Conservation (phyloP, 2,329 filamentous ascomycete species). For the Botryotinia globosa region DNA sequence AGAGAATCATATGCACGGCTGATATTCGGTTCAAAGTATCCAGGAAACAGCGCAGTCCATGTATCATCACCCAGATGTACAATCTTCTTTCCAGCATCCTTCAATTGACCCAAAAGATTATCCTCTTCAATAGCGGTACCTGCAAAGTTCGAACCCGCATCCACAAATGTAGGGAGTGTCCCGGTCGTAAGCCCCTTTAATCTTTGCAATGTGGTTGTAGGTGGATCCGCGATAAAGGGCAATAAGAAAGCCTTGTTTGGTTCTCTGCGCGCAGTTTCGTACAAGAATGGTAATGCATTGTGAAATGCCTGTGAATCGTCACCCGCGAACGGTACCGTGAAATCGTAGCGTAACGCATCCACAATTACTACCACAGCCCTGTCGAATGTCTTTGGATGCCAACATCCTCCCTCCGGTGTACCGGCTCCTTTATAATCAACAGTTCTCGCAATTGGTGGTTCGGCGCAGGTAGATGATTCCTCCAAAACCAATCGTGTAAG, state of each 20-base stretch:
- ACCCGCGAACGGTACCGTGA: constrained; percentile 71
- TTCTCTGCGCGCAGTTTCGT: constrained; percentile 72
- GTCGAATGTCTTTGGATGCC: constrained; percentile 92
- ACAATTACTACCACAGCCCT: constrained; percentile 88
- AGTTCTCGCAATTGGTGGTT: constrained; percentile 59
- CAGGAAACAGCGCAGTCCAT: constrained; percentile 90
- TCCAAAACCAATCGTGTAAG: constrained; percentile 80
- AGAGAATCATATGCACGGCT: constrained; percentile 93
- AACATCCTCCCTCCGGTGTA: constrained; percentile 70
- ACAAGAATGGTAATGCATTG: constrained; percentile 80
- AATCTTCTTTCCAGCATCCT: constrained; percentile 67
- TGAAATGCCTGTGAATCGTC: constrained; percentile 62
- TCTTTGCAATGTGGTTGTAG: constrained; percentile 87
- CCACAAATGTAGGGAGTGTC: constrained; percentile 90
- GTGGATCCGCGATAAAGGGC: constrained; percentile 95
- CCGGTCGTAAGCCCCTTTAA: constrained; percentile 94
- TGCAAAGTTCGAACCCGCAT: constrained; percentile 91
- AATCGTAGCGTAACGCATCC: constrained; percentile 94
- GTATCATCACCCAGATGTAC: constrained; percentile 98
- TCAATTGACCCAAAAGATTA: constrained; percentile 65
- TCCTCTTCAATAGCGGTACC: constrained; percentile 96
- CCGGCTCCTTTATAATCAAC: constrained; percentile 31
- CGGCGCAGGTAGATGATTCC: constrained; percentile 67
- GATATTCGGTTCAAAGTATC: constrained; percentile 84
- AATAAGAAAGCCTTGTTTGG: constrained; percentile 84